phyloP scores from a whole-genome alignment of 768 basidiomycete genomes.

The Ramaria sp. region DNA sequence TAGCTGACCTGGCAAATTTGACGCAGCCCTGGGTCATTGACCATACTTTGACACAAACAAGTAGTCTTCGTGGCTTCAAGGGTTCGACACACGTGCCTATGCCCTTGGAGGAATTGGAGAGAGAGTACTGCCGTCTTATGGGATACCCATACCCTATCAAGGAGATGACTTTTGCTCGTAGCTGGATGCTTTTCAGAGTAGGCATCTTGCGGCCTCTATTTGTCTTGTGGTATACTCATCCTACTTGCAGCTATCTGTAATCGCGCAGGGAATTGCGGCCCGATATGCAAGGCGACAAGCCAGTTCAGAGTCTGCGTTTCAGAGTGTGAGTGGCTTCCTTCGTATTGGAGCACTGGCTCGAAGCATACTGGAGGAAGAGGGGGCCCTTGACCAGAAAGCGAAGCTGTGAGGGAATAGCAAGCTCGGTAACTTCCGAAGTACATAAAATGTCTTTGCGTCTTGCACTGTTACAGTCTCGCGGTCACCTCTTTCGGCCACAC shows the following conservation, averaged over 20 bases:
- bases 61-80: conserved; percentile 49
- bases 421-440: not conserved
- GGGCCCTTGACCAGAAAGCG: not conserved
- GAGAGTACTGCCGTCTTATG: conserved; percentile 65
- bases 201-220: conserved; percentile 14
- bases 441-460: not conserved
- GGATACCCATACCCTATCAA: conserved; percentile 61
- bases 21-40: conserved; percentile 75
- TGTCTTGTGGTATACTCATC: not conserved
- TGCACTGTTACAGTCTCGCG: not conserved
- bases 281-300: conserved; percentile 79
- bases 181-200: conserved; percentile 81
- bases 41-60: conserved; percentile 11
- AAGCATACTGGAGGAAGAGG: conserved; percentile 35
- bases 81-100: conserved; percentile 51
- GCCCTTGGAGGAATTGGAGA: conserved; percentile 60
- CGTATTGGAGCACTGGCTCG: conserved; percentile 55
- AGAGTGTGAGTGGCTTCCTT: conserved; percentile 38
- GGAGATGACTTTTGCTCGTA: conserved; percentile 71
- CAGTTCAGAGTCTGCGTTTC: conserved; percentile 67
- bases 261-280: conserved; percentile 85
- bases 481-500: not conserved
- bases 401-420: not conserved
- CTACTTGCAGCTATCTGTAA: conserved; percentile 53
- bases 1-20: conserved; percentile 86